phyloP scores from a whole-genome alignment of 768 basidiomycete genomes.

The Boletus sensibilis region DNA sequence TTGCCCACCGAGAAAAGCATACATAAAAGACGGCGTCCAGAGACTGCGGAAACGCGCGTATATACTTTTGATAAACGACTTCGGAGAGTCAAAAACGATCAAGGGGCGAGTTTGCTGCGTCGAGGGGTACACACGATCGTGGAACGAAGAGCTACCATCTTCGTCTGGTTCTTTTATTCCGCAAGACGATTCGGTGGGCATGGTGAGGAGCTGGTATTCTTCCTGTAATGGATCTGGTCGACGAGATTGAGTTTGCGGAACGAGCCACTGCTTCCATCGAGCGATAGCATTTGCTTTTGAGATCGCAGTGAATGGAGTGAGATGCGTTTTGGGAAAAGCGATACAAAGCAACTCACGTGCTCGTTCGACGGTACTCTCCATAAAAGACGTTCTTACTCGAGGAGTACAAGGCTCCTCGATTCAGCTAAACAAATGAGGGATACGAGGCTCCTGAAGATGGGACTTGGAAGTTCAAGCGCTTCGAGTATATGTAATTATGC shows the following conservation, averaged over 20 bases:
- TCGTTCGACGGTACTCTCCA: conserved; percentile 8
- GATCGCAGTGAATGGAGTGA: neutral
- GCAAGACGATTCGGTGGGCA: conserved; percentile 3
- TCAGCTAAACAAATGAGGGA: neutral
- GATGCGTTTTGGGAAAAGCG: neutral
- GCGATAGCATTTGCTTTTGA: conserved; percentile 9
- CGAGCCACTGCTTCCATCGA: conserved; percentile 20
- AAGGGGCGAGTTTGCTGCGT: conserved; percentile 12
- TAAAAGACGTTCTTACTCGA: neutral
- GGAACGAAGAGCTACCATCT: neutral
- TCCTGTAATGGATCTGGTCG: conserved; percentile 16
- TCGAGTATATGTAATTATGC: neutral
- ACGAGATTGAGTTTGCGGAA: neutral
- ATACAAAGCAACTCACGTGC: conserved; percentile 9
- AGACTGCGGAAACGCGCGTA: conserved; percentile 24
- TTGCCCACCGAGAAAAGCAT: conserved; percentile 30
- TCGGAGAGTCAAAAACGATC: conserved; percentile 22
- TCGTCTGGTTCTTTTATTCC: conserved; percentile 11
- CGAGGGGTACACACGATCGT: neutral
- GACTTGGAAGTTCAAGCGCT: neutral
- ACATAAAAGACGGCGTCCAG: conserved; percentile 29
- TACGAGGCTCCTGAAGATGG: neutral
- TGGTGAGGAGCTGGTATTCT: conserved; percentile 25
- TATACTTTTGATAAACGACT: conserved; percentile 17
- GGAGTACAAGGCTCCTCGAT: neutral